Evolutionary conservation across 345 rosid genomes (phyloP).

Genomic region (Arabis alpina): DNA sequence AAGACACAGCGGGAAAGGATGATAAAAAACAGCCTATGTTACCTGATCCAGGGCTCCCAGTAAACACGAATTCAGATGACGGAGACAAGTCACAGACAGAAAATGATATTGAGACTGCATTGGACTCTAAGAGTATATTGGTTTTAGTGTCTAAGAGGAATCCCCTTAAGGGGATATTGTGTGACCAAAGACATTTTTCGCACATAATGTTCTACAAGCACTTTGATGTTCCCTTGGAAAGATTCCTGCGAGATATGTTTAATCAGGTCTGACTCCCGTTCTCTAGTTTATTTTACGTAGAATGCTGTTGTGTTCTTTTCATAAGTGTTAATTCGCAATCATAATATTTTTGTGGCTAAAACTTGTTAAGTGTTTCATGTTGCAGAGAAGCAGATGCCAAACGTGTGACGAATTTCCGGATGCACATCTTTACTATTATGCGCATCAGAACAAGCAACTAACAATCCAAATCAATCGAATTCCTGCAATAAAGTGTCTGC

Average conservation of each 20-base stretch:
- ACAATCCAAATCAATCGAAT: constrained; percentile 71
- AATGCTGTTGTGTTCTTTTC: background rate
- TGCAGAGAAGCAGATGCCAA: constrained; percentile 72
- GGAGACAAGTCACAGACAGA: constrained; percentile 47
- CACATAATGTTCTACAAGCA: constrained; percentile 89
- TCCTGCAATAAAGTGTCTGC: constrained; percentile 45
- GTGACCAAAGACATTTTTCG: constrained; percentile 94
- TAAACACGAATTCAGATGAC: constrained; percentile 41
- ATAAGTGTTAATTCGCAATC: no score
- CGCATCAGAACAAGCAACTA: constrained; percentile 80
- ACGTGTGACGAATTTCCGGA: constrained; percentile 71
- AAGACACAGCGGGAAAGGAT: constrained; percentile 40
- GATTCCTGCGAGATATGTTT: constrained; percentile 80
- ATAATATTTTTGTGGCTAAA: no score
- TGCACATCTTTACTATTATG: constrained; percentile 82
- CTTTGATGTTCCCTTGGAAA: constrained; percentile 87
- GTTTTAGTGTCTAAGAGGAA: constrained; percentile 85
- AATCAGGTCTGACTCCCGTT: constrained; percentile 61
- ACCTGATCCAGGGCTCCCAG: constrained; percentile 42
- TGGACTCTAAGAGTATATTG: constrained; percentile 81
- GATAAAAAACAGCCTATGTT: constrained; percentile 42
- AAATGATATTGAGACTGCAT: constrained; percentile 51
- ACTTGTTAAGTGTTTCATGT: constrained; percentile 34
- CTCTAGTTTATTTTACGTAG: background rate
- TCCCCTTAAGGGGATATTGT: constrained; percentile 64